Evolutionary conservation across 345 rosid genomes (phyloP), one percentile per base, ranked within the genome.

Genomic region (Trapa incisa): DNA sequence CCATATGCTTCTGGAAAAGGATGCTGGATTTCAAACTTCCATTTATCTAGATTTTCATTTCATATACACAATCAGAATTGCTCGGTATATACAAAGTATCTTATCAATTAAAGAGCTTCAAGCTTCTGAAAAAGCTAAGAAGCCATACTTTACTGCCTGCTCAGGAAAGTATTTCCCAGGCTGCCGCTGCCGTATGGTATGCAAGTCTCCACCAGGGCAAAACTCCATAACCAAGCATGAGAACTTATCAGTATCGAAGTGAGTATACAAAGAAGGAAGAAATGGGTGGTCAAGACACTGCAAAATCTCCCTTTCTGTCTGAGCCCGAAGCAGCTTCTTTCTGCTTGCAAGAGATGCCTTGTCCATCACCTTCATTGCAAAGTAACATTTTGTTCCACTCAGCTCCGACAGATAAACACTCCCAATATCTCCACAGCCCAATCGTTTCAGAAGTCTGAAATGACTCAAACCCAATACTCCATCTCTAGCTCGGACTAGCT

Each of bases 281-380:
- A 92, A 92, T 0, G 96, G 96, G 68, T 89, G 98, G 76, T 92
- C 96, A 65, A 89, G 80, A 74, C 84, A 89, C 73, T 89, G 98
- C 69, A 92, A 78, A 67, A 92, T 92, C 80, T 89, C 98, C 79
- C 94, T 86, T 72, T 91, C 98, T 1, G 98, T 92, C 72, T 92
- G 98, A 73, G 95, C 98, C 37, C 98, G 83, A 72, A 86, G 94
- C 69, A 92, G 85, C 84, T 89, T 92, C 81, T 92, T 89, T 47
- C 96, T 89, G 56, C 85, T 84, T 0, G 94, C 97, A 67, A 91
- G 82, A 71, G 96, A 89, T 29, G 86, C 89, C 79, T 91, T 91
- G 75, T 91, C 97, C 97, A 91, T 89, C 36, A 91, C 96, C 81
- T 91, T 91, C 96, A 89, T 91, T 0, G 96, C 97, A 73, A 91